These are phyloP conservation scores for Pelargonium cotyledonis DNA, from an alignment of 441 rosid species.

Conservation along the genomic window DNA sequence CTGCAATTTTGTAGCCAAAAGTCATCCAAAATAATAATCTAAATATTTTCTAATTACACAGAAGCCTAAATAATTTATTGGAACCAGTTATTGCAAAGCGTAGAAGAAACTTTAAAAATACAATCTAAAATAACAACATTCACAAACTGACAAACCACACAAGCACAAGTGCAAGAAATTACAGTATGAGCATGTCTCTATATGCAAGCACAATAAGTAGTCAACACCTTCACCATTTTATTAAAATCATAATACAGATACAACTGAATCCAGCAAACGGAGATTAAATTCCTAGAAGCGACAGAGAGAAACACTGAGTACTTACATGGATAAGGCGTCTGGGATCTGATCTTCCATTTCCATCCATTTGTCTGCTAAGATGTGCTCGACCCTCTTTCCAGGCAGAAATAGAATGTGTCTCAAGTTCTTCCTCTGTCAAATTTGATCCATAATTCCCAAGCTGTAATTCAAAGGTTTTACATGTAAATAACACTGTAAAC, in stretches of 20 bases:
- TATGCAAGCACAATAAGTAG: background rate
- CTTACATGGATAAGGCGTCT: slow-evolving; percentile 49
- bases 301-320: slow-evolving; percentile 15
- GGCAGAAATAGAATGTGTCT: slow-evolving; percentile 60
- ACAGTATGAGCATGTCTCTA: background rate
- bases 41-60: background rate
- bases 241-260: background rate
- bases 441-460: slow-evolving; percentile 59
- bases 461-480: slow-evolving; percentile 27
- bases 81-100: background rate
- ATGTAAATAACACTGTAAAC: slow-evolving; percentile 4
- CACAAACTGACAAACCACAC: background rate
- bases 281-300: background rate
- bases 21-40: background rate
- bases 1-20: background rate
- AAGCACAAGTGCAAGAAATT: background rate
- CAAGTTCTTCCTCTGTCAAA: slow-evolving; percentile 67
- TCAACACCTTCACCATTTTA: background rate
- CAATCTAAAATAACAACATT: background rate
- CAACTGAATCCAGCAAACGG: background rate
- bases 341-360: slow-evolving; percentile 34
- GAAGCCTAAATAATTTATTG: background rate
- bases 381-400: slow-evolving; percentile 58
- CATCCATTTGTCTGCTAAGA: slow-evolving; percentile 45
- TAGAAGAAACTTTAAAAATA: background rate